Evolutionary conservation across 352 stramenopile species (phyloP).

Genomic region (Phytophthora europaea): DNA sequence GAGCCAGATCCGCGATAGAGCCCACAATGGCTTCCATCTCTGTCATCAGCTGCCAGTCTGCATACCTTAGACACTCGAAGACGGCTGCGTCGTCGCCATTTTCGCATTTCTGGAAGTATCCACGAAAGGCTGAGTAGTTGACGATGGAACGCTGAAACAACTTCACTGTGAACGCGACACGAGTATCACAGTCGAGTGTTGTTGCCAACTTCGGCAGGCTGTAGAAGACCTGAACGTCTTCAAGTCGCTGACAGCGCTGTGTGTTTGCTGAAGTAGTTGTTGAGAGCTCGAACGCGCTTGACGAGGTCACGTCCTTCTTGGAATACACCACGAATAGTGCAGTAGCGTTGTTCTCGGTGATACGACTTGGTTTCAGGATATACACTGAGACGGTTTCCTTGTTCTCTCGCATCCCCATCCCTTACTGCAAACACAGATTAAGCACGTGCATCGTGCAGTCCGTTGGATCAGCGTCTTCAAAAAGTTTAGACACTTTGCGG

Average conservation of each 20-base stretch:
- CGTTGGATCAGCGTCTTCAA: slow-evolving; percentile 1
- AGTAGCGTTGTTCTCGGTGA: background rate
- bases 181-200: slow-evolving; percentile 16
- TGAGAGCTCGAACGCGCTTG: background rate
- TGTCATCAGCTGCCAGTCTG: slow-evolving; percentile 4
- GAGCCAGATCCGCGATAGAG: slow-evolving; percentile 4
- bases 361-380: background rate
- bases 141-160: background rate
- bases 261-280: slow-evolving; percentile 3
- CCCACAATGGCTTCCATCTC: slow-evolving; percentile 13
- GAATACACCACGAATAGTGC: background rate
- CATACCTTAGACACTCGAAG: background rate
- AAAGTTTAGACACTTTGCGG: slow-evolving; percentile 6
- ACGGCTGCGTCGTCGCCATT: background rate
- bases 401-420: slow-evolving; percentile 5
- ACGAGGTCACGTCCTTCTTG: background rate
- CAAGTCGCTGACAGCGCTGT: slow-evolving; percentile 13
- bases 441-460: slow-evolving; percentile 12
- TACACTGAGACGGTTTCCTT: slow-evolving; percentile 1
- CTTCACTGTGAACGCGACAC: slow-evolving; percentile 13
- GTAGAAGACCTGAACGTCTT: background rate
- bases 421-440: slow-evolving; percentile 1
- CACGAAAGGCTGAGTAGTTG: slow-evolving; percentile 3
- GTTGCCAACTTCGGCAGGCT: background rate
- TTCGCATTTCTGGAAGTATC: slow-evolving; percentile 9